Percentiles rank a stretch among this genome's conserved stretches.
Evolutionary conservation across 176 grass and related monocot species (phyloP).

Genomic region (Juncus effusus): DNA sequence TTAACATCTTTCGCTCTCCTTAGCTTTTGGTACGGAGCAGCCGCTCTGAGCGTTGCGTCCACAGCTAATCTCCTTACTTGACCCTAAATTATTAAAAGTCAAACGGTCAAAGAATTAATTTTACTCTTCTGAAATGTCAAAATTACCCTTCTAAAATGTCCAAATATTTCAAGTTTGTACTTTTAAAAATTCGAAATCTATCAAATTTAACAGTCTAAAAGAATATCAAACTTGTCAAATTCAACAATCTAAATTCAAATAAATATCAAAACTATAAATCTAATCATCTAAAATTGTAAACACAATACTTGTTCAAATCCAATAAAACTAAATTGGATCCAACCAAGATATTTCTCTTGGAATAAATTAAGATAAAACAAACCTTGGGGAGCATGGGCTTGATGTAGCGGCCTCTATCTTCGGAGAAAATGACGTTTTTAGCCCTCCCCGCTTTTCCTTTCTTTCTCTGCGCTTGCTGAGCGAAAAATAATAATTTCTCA

Average conservation of each 20-base stretch:
- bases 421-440: conserved; percentile 98
- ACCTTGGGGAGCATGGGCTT: conserved; percentile 99
- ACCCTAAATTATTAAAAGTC: conserved; percentile 51
- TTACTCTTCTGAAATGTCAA: background rate
- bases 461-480: conserved; percentile 91
- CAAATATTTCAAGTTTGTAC: conserved; percentile 9
- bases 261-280: no score
- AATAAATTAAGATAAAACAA: conserved; percentile 16
- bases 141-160: conserved; percentile 1
- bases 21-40: conserved; percentile 96
- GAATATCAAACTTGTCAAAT: no score
- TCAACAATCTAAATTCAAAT: no score
- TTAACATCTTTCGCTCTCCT: conserved; percentile 57
- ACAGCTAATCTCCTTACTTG: conserved; percentile 90
- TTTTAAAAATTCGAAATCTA: background rate
- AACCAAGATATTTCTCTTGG: no score
- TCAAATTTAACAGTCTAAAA: no score
- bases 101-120: background rate
- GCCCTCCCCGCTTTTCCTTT: conserved; percentile 93
- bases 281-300: no score
- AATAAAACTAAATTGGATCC: no score
- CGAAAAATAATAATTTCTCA: conserved; percentile 96
- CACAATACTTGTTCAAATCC: no score
- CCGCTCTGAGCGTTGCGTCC: conserved; percentile 96
- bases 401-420: conserved; percentile 92